Evolutionary conservation across 2,329 filamentous ascomycete genomes (phyloP), one percentile per base, ranked within the genome.

Genomic region (Neoarthrinium moseri): DNA sequence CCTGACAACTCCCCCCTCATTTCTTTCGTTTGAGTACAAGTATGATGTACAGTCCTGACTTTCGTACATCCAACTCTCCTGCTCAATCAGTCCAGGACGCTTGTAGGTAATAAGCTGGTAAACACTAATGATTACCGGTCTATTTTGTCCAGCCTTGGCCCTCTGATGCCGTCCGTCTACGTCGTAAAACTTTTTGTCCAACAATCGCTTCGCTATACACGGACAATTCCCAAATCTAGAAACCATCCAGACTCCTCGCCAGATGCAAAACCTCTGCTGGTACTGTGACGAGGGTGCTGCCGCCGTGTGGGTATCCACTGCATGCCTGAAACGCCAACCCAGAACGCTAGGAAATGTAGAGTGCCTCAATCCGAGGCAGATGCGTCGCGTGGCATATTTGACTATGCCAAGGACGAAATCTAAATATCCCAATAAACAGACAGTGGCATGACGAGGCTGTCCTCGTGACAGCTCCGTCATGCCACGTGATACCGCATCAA

Each of bases 101-200:
- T 21, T 36, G 23, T 44, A 45, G 48, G 53, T 50, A 50, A 48
- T 48, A 53, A 46, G 51, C 34, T 27, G 49, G 46, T 56, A 57
- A 52, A 56, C 51, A 57, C 50, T 52, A 53, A 50, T 45, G 55
- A 56, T 56, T 56, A 55, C 50, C 47, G 40, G 43, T 39, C 32
- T 18, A n/a, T 33, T 42, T 41, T 26, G 33, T 35, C 26, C 30
- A 30, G 42, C 33, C 42, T 18, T 23, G 29, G 15, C 20, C 27
- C 34, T 21, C 48, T 32, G 30, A 45, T 32, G 23, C 36, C 34
- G 13, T 7, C 15, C n/a, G 21, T 33, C 43, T 40, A 43, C 15
- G 18, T 15, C 20, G 11, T n/a, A 18, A 24, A 44, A 8, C 29
- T 22, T 44, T 40, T 20, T 26, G 11, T n/a, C 12, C 22, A n/a